These are phyloP conservation scores for Neofusicoccum parvum DNA, from an alignment of 2,329 filamentous ascomycete genomes.

Conservation along the genomic window DNA sequence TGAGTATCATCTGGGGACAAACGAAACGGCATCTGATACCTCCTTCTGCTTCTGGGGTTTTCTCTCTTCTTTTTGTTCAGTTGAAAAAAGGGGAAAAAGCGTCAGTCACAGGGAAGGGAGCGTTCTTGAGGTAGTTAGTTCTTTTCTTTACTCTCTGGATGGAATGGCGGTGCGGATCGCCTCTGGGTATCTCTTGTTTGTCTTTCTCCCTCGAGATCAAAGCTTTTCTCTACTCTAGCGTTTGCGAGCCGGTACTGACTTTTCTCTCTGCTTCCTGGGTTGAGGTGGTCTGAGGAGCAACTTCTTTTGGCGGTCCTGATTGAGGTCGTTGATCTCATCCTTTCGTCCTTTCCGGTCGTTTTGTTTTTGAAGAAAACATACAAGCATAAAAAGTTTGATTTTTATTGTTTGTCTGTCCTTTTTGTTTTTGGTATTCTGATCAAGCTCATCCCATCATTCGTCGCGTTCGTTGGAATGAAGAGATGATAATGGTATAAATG, in stretches of 20 bases:
- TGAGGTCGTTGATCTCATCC: too few species aligned
- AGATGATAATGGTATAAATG: slow-evolving; percentile 11
- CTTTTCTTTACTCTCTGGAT: not conserved
- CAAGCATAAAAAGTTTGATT: not conserved
- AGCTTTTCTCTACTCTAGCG: too few species aligned
- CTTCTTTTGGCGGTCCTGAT: too few species aligned
- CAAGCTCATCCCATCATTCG: not conserved
- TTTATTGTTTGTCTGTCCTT: not conserved
- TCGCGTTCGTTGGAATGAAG: not conserved
- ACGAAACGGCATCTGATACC: slow-evolving; percentile 7
- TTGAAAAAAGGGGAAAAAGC: not conserved
- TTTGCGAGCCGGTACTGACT: not conserved
- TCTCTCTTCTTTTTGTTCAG: not conserved
- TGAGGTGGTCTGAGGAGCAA: too few species aligned
- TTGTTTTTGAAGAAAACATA: not conserved
- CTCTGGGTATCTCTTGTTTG: not conserved
- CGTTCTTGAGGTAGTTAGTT: not conserved
- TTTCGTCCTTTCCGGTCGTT: not conserved
- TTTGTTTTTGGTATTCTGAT: not conserved
- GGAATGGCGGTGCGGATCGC: not conserved
- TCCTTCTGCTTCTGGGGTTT: slow-evolving; percentile 7
- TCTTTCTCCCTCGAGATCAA: not conserved
- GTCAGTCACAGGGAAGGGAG: not conserved
- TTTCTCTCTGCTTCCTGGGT: too few species aligned
- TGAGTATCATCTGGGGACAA: slow-evolving; percentile 5